These are phyloP conservation scores for Exophiala phaeomuriformis DNA, from an alignment of 2,329 filamentous ascomycete species.

Conservation along the genomic window DNA sequence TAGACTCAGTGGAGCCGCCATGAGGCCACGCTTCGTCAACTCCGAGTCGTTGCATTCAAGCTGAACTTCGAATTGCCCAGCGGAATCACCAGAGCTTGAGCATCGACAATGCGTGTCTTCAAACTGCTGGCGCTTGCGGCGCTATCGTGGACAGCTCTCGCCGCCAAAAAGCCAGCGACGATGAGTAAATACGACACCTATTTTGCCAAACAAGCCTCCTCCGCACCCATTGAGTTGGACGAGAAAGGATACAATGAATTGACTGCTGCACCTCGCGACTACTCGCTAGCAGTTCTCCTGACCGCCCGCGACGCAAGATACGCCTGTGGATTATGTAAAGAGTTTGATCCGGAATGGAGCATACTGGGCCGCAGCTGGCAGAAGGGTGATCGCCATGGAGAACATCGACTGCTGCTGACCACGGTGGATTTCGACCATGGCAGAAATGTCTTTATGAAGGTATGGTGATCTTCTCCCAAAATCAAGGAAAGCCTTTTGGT, in stretches of 20 bases:
- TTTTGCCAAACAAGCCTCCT: slow-evolving; percentile 58
- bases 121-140: slow-evolving; percentile 56
- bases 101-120: slow-evolving; percentile 60
- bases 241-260: slow-evolving; percentile 69
- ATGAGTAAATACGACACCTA: slow-evolving; percentile 64
- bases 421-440: slow-evolving; percentile 85
- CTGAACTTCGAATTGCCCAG: background rate
- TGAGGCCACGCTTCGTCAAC: background rate
- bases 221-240: slow-evolving; percentile 66
- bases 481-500: background rate
- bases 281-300: slow-evolving; percentile 71
- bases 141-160: slow-evolving; percentile 54
- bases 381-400: slow-evolving; percentile 68
- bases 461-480: slow-evolving; percentile 34
- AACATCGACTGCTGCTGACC: slow-evolving; percentile 68
- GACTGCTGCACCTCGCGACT: slow-evolving; percentile 71
- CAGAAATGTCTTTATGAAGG: slow-evolving; percentile 76
- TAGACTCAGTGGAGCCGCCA: background rate
- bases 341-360: slow-evolving; percentile 94
- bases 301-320: slow-evolving; percentile 80
- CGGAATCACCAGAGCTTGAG: background rate
- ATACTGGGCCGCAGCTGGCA: slow-evolving; percentile 78
- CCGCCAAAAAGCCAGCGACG: slow-evolving; percentile 53
- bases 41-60: background rate
- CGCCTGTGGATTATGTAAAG: slow-evolving; percentile 75